Evolutionary conservation across 192 early-diverging fungal species (phyloP), one percentile per base, ranked within the genome.

Genomic region (Rhizoclosmatium globosum): DNA sequence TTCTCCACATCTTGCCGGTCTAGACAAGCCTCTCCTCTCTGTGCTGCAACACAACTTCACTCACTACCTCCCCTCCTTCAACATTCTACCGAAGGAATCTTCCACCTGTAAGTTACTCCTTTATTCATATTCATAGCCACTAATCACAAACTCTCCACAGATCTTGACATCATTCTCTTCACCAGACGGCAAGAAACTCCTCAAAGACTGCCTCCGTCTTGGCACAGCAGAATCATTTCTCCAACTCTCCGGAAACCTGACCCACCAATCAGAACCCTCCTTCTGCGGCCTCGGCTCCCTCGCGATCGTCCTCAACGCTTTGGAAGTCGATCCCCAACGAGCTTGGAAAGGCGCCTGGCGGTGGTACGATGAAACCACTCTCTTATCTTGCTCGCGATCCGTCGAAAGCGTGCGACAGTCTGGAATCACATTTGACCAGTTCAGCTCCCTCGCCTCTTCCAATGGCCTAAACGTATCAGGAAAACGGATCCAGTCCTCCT

Each of bases 301-400:
- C 74, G 93, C 95, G 65, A 97, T 97, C 92, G 95, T 98, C 2
- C 87, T 98, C 9, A 98, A 98, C 77, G 94, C 97, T 3, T 86
- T 98, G 45, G 93, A 94, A 71, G 94, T 98, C 11, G 95, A 97
- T 78, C 95, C 95, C 1, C 85, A 92, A 13, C 86, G 91, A 46
- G 85, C 86, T 15, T 98, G 97, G 97, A 97, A 97, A 83, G 97
- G 97, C 21, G 93, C 93, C 2, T 98, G 97, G 97, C 83, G 94
- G 46, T 96, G 94, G 94, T 95, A 93, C 66, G 80, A 70, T 38
- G 89, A 90, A 69, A 82, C 82, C 17, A 81, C 82, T 13, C 85
- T 90, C 84, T 80, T 90, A 23, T 83, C 87, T 50, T 86, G 86
- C 72, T 84, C 81, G 67, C 46, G 65, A 4, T 82, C 86, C 23